phyloP scores from a whole-genome alignment of 352 stramenopile genomes.

The Pilasporangium apinafurcum region DNA sequence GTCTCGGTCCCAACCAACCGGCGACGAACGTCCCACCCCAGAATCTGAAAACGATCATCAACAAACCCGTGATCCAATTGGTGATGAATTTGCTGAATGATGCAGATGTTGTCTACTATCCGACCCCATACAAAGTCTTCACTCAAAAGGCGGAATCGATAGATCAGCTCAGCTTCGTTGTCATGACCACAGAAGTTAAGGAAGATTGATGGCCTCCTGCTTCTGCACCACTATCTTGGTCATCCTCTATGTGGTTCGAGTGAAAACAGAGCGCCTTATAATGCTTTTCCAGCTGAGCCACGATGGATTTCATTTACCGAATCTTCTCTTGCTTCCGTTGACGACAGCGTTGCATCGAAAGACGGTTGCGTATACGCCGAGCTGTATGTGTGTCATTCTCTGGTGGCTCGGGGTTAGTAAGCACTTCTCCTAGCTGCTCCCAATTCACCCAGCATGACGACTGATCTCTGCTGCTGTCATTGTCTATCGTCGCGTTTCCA shows the following conservation, averaged over 20 bases:
- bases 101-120: slow-evolving; percentile 28
- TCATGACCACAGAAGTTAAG: too few species aligned
- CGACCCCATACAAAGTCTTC: slow-evolving; percentile 21
- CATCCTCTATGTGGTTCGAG: too few species aligned
- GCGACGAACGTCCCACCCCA: slow-evolving; percentile 35
- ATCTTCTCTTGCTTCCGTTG: slow-evolving; percentile 42
- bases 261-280: slow-evolving; percentile 31
- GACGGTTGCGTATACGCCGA: slow-evolving; percentile 41
- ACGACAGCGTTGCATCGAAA: slow-evolving; percentile 47
- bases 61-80: too few species aligned
- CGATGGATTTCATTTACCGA: slow-evolving; percentile 25
- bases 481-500: too few species aligned
- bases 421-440: slow-evolving; percentile 16
- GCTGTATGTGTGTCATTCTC: slow-evolving; percentile 21
- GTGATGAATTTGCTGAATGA: slow-evolving; percentile 21
- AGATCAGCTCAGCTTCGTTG: too few species aligned
- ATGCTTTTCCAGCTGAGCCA: slow-evolving; percentile 28
- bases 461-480: too few species aligned
- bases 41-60: too few species aligned
- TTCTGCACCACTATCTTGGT: too few species aligned
- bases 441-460: slow-evolving; percentile 42
- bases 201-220: too few species aligned
- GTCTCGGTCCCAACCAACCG: slow-evolving; percentile 20
- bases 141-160: too few species aligned
- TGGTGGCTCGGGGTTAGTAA: slow-evolving; percentile 23